Conservation (phyloP, 1,139 yeast species). For the Hanseniaspora uvarum region DNA sequence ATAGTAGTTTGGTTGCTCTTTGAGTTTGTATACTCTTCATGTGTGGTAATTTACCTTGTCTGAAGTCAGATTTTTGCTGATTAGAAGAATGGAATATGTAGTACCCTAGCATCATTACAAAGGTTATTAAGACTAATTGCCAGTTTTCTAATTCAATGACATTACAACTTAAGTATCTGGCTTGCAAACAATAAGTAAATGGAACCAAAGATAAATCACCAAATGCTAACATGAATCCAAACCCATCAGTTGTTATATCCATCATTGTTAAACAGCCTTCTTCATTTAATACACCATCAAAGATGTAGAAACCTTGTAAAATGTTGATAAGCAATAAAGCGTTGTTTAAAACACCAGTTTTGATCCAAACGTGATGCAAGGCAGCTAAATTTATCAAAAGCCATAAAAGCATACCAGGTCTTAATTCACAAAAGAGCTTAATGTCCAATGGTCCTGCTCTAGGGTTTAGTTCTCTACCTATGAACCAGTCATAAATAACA, state of each 20-base stretch:
- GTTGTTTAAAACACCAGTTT: slow-evolving; percentile 53
- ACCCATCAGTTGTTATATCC: slow-evolving; percentile 92
- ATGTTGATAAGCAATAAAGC: slow-evolving; percentile 59
- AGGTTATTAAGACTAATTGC: slow-evolving; percentile 34
- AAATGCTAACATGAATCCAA: slow-evolving; percentile 89
- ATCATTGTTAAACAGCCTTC: slow-evolving; percentile 86
- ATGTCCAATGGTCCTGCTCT: slow-evolving; percentile 77
- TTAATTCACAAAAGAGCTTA: slow-evolving; percentile 81
- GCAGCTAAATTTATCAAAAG: slow-evolving; percentile 66
- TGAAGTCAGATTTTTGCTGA: slow-evolving; percentile 73
- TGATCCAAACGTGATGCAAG: slow-evolving; percentile 66
- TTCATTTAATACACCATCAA: slow-evolving; percentile 89
- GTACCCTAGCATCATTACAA: slow-evolving; percentile 52
- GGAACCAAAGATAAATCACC: slow-evolving; percentile 95
- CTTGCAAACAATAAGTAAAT: slow-evolving; percentile 76
- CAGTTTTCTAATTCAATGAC: slow-evolving; percentile 47
- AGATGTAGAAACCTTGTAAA: slow-evolving; percentile 69
- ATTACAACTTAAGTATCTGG: slow-evolving; percentile 65
- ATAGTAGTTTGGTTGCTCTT: slow-evolving; percentile 68
- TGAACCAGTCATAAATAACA: slow-evolving; percentile 80
- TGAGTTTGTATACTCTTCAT: slow-evolving; percentile 59
- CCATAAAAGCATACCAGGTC: slow-evolving; percentile 93
- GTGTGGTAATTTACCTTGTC: slow-evolving; percentile 59
- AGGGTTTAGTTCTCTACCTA: slow-evolving; percentile 93
- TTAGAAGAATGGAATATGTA: slow-evolving; percentile 77